Conservation (phyloP, 345 rosid species). For the Cardiospermum halicacabum region DNA sequence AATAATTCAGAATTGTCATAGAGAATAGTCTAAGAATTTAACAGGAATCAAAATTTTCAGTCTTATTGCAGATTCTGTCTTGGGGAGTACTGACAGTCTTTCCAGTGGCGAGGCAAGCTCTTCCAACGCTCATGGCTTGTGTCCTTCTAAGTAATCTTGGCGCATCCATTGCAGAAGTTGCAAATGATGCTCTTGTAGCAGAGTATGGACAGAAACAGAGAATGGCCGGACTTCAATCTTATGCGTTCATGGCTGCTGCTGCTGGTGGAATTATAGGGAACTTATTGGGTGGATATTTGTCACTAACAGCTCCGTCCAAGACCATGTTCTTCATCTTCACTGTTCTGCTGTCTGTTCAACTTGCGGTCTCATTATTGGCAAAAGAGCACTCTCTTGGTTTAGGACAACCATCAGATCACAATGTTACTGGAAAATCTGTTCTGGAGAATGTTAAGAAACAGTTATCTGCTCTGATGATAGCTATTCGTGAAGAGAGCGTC, state of each 20-base stretch:
- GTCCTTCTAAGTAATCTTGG: slow-evolving; percentile 77
- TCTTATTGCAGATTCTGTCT: slow-evolving; percentile 64
- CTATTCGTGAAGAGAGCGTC: slow-evolving; percentile 51
- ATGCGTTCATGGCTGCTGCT: slow-evolving; percentile 84
- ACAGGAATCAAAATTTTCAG: slow-evolving; percentile 32
- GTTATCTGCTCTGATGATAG: slow-evolving; percentile 47
- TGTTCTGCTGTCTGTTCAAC: slow-evolving; percentile 48
- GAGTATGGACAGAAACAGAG: slow-evolving; percentile 65
- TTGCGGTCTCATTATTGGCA: slow-evolving; percentile 39
- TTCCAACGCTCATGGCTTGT: slow-evolving; percentile 59
- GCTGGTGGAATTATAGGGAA: slow-evolving; percentile 79
- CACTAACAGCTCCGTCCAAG: slow-evolving; percentile 40
- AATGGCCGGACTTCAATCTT: slow-evolving; percentile 64
- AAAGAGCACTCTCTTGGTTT: slow-evolving; percentile 60
- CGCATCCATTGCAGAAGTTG: slow-evolving; percentile 81
- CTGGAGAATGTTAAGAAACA: slow-evolving; percentile 39
- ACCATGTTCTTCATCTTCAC: slow-evolving; percentile 56
- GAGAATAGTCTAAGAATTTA: slow-evolving; percentile 1
- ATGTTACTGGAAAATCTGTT: slow-evolving; percentile 27
- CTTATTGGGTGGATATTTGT: slow-evolving; percentile 67
- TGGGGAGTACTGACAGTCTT: slow-evolving; percentile 76
- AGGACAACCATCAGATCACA: slow-evolving; percentile 23
- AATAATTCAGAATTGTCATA: too few species aligned
- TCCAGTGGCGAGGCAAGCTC: slow-evolving; percentile 52
- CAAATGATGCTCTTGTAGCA: slow-evolving; percentile 84